phyloP scores from a whole-genome alignment of 2,329 filamentous ascomycete genomes.

The Colletotrichum chrysophilum region DNA sequence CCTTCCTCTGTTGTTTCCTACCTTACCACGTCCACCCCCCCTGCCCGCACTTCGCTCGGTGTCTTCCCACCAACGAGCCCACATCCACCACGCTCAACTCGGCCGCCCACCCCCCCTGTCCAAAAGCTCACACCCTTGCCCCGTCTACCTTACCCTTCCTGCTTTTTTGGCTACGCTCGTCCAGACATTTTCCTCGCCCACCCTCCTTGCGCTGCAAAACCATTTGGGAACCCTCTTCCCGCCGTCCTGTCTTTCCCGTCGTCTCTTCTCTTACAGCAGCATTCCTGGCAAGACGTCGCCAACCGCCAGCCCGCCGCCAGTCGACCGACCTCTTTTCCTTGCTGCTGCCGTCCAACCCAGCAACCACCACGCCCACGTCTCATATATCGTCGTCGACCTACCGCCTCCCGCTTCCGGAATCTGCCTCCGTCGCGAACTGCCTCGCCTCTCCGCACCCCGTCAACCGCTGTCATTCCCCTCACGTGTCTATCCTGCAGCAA shows the following conservation, averaged over 20 bases:
- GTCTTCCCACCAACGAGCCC: not conserved
- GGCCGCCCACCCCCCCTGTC: not conserved
- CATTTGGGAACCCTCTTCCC: not conserved
- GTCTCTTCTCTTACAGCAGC: not conserved
- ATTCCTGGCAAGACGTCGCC: not conserved
- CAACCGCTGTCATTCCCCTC: conserved; percentile 10
- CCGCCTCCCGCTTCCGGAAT: not conserved
- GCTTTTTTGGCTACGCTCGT: not conserved
- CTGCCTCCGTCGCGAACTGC: not conserved
- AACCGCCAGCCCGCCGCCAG: not conserved
- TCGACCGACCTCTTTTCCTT: not conserved
- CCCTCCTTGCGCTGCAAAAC: conserved; percentile 7
- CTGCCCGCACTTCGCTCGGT: conserved; percentile 5
- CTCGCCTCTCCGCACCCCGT: not conserved
- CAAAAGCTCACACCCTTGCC: not conserved
- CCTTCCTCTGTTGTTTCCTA: not conserved
- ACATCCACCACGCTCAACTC: not conserved
- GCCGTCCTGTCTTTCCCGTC: not conserved
- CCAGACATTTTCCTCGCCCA: conserved; percentile 18
- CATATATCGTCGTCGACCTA: conserved; percentile 12
- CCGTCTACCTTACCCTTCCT: not conserved
- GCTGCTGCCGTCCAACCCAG: conserved; percentile 1
- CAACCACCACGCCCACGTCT: not conserved
- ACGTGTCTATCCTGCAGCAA: conserved; percentile 14
- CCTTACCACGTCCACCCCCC: not conserved